Base-by-base conservation (phyloP, 2,329 filamentous ascomycete species). In the Fusarium nematophilum region DNA sequence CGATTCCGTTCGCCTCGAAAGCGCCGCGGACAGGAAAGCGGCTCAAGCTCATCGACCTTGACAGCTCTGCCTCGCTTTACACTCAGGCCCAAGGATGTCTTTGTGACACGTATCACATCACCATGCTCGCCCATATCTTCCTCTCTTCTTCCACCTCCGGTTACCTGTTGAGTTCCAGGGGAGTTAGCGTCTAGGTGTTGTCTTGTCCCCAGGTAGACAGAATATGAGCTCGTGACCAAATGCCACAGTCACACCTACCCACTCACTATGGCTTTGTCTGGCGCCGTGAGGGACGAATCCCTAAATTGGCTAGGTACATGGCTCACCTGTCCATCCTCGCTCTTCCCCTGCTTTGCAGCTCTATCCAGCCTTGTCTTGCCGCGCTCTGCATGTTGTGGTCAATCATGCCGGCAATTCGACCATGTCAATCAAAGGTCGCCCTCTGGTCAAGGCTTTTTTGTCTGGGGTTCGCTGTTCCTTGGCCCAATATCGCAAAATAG, bases 351-450 rank as follows among this genome's bases (percentile, higher is more conserved):
- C 30, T 38, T 15, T 36, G 14, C 29, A 10, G 29, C 38, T 21
- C 31, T 44, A 26, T 42, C 42, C 10, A 25, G 18, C 40, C 14
- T 33, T 46, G 13, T 17, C 10, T 26, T 38, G n/a, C 33, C 44
- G 37, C 29, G 14, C 51, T 50, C 45, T 38, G 17, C 38, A 52
- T 27, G 30, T 52, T 37, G 45, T 38, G 21, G 14, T 29, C 39
- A 21, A 29, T 46, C 26, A 59, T 52, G 53, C 43, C 43, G 43
- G 53, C 38, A 59, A 23, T 57, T 53, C 36, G 18, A 46, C 44
- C 38, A 33, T 33, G 43, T 45, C 37, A 34, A 36, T 44, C 26
- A 21, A 34, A 47, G 42, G 38, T 34, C 57, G 45, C 44, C 34
- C 15, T 36, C 43, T 37, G 40, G 13, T 34, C 53, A 39, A 38